phyloP scores from a whole-genome alignment of 345 rosid genomes.

The Citrus sp. region DNA sequence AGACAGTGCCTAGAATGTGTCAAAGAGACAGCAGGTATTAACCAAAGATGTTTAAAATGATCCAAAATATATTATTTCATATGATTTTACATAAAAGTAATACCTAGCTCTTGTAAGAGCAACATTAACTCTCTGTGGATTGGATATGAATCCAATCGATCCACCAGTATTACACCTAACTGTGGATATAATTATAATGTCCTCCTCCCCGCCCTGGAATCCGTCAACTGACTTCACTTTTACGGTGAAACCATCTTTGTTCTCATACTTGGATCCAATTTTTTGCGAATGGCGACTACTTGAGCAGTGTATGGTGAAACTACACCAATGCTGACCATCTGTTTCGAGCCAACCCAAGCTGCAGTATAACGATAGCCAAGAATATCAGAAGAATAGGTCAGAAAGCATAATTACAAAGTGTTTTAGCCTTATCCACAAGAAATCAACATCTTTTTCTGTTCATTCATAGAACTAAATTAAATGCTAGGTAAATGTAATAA shows the following conservation, averaged over 20 bases:
- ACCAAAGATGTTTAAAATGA: not conserved
- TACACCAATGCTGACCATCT: conserved; percentile 20
- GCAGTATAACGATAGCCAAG: not conserved
- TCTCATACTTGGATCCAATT: conserved; percentile 9
- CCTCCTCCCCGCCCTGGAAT: conserved; percentile 34
- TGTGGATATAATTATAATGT: conserved; percentile 25
- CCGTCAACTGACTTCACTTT: conserved; percentile 28
- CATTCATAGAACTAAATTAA: not conserved
- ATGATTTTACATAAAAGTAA: too few relatives aligned
- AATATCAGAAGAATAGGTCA: not conserved
- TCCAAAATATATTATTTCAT: not conserved
- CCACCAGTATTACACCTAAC: conserved; percentile 25
- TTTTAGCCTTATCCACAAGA: not conserved
- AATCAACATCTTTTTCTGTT: not conserved
- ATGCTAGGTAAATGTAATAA: not conserved
- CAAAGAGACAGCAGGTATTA: not conserved
- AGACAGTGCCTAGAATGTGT: conserved; percentile 22
- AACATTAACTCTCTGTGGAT: conserved; percentile 23
- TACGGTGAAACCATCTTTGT: conserved; percentile 7
- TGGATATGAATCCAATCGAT: conserved; percentile 24
- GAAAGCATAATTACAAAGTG: not conserved
- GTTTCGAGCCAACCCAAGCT: conserved; percentile 15
- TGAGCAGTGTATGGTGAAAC: conserved; percentile 30
- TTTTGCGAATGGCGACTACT: conserved; percentile 19
- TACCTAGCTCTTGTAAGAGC: conserved; percentile 39